Base-by-base conservation (phyloP, 306 rosid genomes). In the Sindora glabra region DNA sequence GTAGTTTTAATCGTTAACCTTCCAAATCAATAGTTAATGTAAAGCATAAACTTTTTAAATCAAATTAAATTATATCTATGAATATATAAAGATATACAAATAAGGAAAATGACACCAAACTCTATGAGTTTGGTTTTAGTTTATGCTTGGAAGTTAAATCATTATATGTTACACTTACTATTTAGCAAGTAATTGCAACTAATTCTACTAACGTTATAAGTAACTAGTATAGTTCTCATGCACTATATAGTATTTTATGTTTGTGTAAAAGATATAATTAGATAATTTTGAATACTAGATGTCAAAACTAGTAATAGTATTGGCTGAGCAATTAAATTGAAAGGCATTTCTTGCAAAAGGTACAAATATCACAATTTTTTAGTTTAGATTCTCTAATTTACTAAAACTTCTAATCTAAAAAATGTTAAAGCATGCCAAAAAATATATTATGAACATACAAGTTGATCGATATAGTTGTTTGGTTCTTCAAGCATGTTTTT, bases 161-260 rank as follows among this genome's bases (percentile, higher is more conserved):
- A 61, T 49, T 53, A 45, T 30, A 32, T 2, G 5, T 36, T n/a
- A n/a, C n/a, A 9, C 23, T 70, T 74, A 46, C 71, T 73, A 33
- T 9, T 56, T 71, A 55, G 59, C 79, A 89, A 92, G 95, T 76
- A 22, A 61, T 82, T 69, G 77, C 82, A 6, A 75, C 81, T 39
- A 76, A 83, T 69, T 72, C 88, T 12, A 65, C 73, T 64, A 83
- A 88, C 56, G 67, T 92, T 47, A 88, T 88, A 95, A 65, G 82
- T 67, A 60, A 89, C 58, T 86, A 95, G 76, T 40, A 88, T 32
- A 96, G 95, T 68, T 92, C 98, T 37, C 98, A 87, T 64, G 98
- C 88, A 38, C 81, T 91, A 5, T 84, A 95, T 15, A 88, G 83
- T 78, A 87, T 91, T 76, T 86, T 91, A 5, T 86, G 83, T 46